These are phyloP conservation scores for Paramecium primaurelia DNA, from an alignment of 73 alveolate species.

Conservation along the genomic window DNA sequence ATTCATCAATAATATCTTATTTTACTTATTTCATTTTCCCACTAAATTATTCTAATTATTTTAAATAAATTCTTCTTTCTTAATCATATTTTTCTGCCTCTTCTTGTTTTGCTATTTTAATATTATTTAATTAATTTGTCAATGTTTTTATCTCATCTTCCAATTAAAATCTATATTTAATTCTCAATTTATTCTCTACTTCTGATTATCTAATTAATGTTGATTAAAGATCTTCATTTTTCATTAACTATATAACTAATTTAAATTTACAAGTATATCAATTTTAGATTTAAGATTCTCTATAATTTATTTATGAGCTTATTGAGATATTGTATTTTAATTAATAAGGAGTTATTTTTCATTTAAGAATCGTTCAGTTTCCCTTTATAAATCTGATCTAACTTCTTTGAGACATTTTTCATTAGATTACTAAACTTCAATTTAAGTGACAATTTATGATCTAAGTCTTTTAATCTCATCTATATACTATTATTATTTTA, in stretches of 20 bases:
- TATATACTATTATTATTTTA: background rate
- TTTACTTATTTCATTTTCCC: background rate
- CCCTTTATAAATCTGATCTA: background rate
- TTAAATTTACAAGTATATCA: background rate
- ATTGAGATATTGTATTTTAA: background rate
- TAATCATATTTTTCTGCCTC: background rate
- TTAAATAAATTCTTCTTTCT: conserved; percentile 19
- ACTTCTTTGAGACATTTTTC: background rate
- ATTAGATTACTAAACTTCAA: background rate
- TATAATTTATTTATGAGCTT: background rate
- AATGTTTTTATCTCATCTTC: background rate
- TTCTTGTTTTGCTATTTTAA: background rate
- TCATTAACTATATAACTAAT: background rate
- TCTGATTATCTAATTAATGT: background rate
- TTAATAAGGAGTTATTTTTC: conserved; percentile 40
- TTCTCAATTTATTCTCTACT: background rate
- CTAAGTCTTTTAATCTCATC: background rate
- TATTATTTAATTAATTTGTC: background rate
- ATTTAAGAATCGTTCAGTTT: background rate
- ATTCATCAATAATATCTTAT: background rate
- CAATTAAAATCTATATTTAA: background rate
- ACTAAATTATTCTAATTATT: conserved; percentile 8
- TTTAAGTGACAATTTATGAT: background rate
- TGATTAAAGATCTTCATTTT: background rate
- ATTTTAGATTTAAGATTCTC: background rate